These are phyloP conservation scores for Leucocoprinus leucothites DNA, from an alignment of 768 basidiomycete genomes.

Conservation along the genomic window DNA sequence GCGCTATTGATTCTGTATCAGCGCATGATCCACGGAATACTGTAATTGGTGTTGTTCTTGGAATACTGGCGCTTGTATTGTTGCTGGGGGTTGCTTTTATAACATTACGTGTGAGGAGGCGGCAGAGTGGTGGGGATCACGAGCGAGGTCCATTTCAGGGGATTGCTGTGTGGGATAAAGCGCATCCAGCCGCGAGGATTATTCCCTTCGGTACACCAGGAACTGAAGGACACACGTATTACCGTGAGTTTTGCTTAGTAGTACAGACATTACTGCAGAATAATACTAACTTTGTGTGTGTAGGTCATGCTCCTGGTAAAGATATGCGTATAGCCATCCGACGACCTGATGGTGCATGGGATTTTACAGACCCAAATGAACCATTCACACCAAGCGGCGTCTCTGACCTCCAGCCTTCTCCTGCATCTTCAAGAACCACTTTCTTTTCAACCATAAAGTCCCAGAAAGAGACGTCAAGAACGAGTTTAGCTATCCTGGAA, in stretches of 20 bases:
- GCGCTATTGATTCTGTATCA: slow-evolving; percentile 9
- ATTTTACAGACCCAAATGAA: slow-evolving; percentile 41
- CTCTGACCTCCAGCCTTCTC: slow-evolving; percentile 24
- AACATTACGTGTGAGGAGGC: slow-evolving; percentile 31
- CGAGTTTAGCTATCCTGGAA: slow-evolving; percentile 10
- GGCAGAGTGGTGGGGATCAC: slow-evolving; percentile 17
- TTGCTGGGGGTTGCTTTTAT: slow-evolving; percentile 28
- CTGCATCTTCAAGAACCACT: slow-evolving; percentile 13
- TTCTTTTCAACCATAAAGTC: neutral
- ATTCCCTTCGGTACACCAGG: slow-evolving; percentile 37
- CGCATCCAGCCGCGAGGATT: slow-evolving; percentile 38
- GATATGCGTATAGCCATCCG: slow-evolving; percentile 59
- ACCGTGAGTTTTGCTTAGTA: slow-evolving; percentile 36
- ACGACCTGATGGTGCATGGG: slow-evolving; percentile 54
- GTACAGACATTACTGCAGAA: too few relatives aligned
- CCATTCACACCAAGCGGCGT: slow-evolving; percentile 38
- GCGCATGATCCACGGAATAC: slow-evolving; percentile 26
- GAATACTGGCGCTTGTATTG: slow-evolving; percentile 25
- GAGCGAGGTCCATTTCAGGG: slow-evolving; percentile 26
- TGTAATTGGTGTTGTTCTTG: slow-evolving; percentile 28
- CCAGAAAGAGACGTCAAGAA: neutral
- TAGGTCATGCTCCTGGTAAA: slow-evolving; percentile 49
- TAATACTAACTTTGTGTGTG: neutral
- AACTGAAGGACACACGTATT: slow-evolving; percentile 31
- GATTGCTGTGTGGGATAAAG: slow-evolving; percentile 23